Base-by-base conservation (phyloP, 2,329 filamentous ascomycete genomes). In the Lachnellula suecica region DNA sequence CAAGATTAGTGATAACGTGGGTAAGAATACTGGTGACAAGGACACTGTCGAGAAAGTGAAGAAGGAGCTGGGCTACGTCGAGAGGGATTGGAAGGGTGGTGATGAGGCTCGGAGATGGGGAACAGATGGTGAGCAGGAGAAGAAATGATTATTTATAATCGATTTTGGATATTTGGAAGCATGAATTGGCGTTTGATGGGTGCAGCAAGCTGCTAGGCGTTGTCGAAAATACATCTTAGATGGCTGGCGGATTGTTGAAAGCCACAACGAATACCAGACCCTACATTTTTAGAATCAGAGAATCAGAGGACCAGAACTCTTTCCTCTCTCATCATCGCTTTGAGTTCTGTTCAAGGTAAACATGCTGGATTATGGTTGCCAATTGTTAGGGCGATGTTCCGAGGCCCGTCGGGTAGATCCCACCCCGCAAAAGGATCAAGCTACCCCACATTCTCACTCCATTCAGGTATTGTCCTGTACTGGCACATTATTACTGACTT, bases 1-100 rank as follows among this genome's bases (percentile, higher is more conserved):
- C 66, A 99, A 99, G 77, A 89, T 99, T 61, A 97, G 85, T 62
- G 79, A 93, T 70, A 97, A 97, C 66, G 79, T 87, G 59, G 83
- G 66, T 8, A 99, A 99, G 79, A 99, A 99, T 66, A 97, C 91
- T 0, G 94, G 94, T 7, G 88, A 97, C 66, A 83, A 84, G 63
- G 79, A 79, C 19, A 89, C 87, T 1, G 89, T 99, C 0, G 78
- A 85, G 51, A 83, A 85, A 60, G 91, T 97, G 57, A 99, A 99
- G 80, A 79, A 82, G 64, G 80, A 88, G 57, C 78, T 97, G 38
- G 91, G 91, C 0, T 97, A 99, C 66, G 79, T 87, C 4, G 93
- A 97, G 73, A 87, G 88, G 62, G 78, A 83, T 24, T 97, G 94
- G 91, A 79, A 80, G 52, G 86, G 84, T 4, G 92, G 90, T 9